phyloP scores from a whole-genome alignment of 257 asterid species.

The Scutellaria galericulata region DNA sequence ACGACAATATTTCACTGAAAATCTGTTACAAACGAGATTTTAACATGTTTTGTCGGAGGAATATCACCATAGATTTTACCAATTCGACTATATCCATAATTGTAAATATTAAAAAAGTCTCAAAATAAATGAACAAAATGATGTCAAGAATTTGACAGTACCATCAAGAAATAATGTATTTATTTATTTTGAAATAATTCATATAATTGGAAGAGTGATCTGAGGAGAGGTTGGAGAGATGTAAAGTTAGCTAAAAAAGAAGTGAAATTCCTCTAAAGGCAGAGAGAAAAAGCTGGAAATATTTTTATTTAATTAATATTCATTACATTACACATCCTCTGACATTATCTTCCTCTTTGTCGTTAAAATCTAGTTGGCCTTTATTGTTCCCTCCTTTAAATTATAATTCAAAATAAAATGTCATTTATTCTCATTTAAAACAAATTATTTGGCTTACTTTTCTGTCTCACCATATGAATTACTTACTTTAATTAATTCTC shows the following conservation, averaged over 20 bases:
- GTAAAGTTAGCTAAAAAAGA: slow-evolving; percentile 7
- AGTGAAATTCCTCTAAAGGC: not conserved
- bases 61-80: too few species aligned
- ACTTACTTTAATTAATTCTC: not conserved
- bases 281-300: not conserved
- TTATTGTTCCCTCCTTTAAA: slow-evolving; percentile 21
- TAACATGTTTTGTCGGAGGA: too few species aligned
- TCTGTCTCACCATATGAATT: slow-evolving; percentile 1
- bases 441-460: not conserved
- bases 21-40: too few species aligned
- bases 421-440: not conserved
- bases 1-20: too few species aligned
- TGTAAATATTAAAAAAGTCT: too few species aligned
- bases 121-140: too few species aligned
- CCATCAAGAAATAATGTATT: not conserved
- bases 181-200: not conserved
- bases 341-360: slow-evolving; percentile 46
- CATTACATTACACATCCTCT: slow-evolving; percentile 35
- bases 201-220: not conserved
- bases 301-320: not conserved
- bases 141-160: too few species aligned
- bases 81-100: too few species aligned
- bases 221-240: not conserved
- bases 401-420: not conserved
- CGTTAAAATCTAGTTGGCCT: slow-evolving; percentile 44